Base-by-base conservation (phyloP, 805 yeast species). In the Cyberlindnera suaveolens region DNA sequence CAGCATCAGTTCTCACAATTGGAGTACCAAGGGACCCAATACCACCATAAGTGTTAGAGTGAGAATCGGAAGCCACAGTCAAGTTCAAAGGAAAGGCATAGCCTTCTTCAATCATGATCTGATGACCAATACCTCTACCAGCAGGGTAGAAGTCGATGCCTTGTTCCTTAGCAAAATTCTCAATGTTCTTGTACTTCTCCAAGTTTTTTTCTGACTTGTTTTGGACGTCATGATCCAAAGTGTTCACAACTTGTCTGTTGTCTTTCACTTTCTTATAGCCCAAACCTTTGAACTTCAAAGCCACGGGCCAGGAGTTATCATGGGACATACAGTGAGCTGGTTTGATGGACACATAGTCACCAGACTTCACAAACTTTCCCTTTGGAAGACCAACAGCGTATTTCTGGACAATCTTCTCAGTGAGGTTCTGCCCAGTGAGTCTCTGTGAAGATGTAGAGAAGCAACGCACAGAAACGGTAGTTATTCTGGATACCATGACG, bases 281-380 rank as follows among this genome's bases (percentile, higher is more conserved):
- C 31, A 93, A 74, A 6, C 96, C 96, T 81, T 78, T 87, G 69
- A 93, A 93, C 68, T 93, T 93, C 60, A 91, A 74, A 1, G 99
- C 99, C 15, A 93, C 97, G 1, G 99, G 99, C 99, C 99, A 95
- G 36, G 97, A 83, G 67, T 93, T 93, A 65, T 93, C 99, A 64
- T 93, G 99, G 14, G 98, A 88, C 99, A 93, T 93, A 65, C 97
- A 95, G 68, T 93, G 96, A 3, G 96, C 91, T 4, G 99, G 99
- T 57, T 71, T 76, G 60, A 93, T 91, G 2, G 96, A 79, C 40
- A 95, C 98, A 66, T 90, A 93, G 68, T 93, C 99, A 13, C 98
- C 99, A 38, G 87, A 74, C 55, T 72, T 80, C 31, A 93, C 96
- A 42, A 70, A 61, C 62, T 93, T 91, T 27, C 78, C 82, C n/a